Percentiles rank a stretch among this genome's conserved stretches.
Conservation (phyloP, 2,329 filamentous ascomycete genomes). For the Hymenoscyphus albidus region DNA sequence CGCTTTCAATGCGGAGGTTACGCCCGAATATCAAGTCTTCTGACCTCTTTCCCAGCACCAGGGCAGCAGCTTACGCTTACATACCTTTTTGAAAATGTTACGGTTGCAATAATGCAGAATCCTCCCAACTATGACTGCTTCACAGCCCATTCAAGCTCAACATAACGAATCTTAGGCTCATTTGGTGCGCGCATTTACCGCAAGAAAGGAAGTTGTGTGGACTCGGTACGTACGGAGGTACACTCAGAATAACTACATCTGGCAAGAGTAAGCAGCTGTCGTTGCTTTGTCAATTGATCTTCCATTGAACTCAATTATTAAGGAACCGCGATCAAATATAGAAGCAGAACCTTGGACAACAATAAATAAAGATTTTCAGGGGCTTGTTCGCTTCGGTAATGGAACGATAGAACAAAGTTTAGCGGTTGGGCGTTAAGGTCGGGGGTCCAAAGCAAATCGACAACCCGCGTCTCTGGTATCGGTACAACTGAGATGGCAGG, state of each 20-base stretch:
- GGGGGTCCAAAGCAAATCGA: constrained; percentile 5
- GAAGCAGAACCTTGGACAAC: neutral
- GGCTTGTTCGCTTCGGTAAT: constrained; percentile 2
- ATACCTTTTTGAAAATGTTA: constrained; percentile 2
- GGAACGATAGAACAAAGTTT: constrained; percentile 1
- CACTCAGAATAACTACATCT: neutral
- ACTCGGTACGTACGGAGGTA: too few species aligned
- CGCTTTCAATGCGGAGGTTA: neutral
- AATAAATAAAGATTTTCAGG: neutral
- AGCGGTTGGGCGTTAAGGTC: constrained; percentile 5
- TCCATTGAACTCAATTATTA: neutral
- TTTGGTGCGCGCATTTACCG: neutral
- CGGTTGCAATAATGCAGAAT: constrained; percentile 1
- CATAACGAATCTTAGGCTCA: neutral
- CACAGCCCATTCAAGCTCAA: neutral
- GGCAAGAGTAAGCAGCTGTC: neutral
- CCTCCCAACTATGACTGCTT: constrained; percentile 3
- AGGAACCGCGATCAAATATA: neutral
- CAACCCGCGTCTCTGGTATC: constrained; percentile 14
- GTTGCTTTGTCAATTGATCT: neutral
- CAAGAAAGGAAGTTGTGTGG: neutral
- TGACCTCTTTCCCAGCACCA: neutral
- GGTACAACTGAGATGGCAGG: constrained; percentile 6
- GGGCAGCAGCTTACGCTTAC: constrained; percentile 6
- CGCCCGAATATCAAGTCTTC: constrained; percentile 1